Evolutionary conservation across 2,329 filamentous ascomycete species (phyloP), one percentile per base, ranked within the genome.

Genomic region (Stagonosporopsis rhizophila): DNA sequence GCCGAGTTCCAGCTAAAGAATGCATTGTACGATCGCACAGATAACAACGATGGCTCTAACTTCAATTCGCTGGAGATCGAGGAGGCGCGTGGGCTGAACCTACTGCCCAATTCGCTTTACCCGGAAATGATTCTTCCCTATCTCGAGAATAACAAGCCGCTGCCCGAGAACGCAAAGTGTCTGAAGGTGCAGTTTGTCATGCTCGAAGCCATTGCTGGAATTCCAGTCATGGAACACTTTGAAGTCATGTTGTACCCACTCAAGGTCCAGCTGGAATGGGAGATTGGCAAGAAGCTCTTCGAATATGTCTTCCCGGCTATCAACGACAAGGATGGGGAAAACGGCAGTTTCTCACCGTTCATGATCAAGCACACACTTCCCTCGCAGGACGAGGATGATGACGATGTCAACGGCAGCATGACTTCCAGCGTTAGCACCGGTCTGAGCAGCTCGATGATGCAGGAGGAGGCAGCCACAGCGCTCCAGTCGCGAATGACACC

Each of bases 11-110:
- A 98, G 78, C 83, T 99, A 42, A 89, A 91, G 72, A 89, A 96
- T 71, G 90, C 96, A 2, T 87, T 92, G 61, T 99, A 96, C 73
- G 92, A 97, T 75, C 89, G 96, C 25, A 97, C 93, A 0, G 95
- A 99, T 78, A 97, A 98, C 71, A 92, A 90, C 22, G 95, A 99
- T 73, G 96, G 95, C 1, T 99, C 95, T 1, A 96, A 99, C 73
- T 88, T 92, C 79, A 99, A 99, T 72, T 81, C 91, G 37, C 86
- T 99, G 70, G 90, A 96, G 62, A 89, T 99, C 59, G 91, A 92
- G 60, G 90, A 89, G 63, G 87, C 99, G 45, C 86, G 92, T 28
- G 95, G 96, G 1, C 84, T 96, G 65, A 99, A 99, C 73, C 82
- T 98, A 23, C 83, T 99, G 4, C 89, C 89, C 0, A 89, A 97